Evolutionary conservation across 345 rosid genomes (phyloP).

Genomic region (Dipteronia sinensis): DNA sequence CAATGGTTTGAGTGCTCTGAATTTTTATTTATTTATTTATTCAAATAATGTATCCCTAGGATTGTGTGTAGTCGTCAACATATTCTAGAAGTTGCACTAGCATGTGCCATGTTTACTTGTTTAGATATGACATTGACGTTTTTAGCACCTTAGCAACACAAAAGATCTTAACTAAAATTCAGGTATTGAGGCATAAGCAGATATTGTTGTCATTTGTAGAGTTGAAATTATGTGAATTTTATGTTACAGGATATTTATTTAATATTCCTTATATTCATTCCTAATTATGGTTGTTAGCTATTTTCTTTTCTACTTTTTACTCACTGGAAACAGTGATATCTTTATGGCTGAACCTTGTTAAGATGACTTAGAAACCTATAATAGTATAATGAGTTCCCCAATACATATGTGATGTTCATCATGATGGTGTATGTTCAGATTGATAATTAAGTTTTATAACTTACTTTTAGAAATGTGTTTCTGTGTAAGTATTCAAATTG

Average conservation of each 20-base stretch:
- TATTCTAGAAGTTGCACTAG: not conserved
- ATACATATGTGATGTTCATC: not conserved
- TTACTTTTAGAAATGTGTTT: not conserved
- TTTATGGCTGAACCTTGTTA: not conserved
- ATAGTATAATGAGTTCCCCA: not conserved
- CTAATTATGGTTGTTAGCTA: not conserved
- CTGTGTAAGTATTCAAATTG: slow-evolving; percentile 3
- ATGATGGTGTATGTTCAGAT: not conserved
- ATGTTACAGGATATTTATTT: not conserved
- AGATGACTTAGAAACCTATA: not conserved
- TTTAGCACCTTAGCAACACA: not conserved
- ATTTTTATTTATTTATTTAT: slow-evolving; percentile 3
- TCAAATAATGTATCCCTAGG: not conserved
- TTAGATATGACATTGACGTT: not conserved
- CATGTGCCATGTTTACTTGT: not conserved
- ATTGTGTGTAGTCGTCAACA: not conserved
- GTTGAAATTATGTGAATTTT: slow-evolving; percentile 16
- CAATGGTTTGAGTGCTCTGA: not conserved
- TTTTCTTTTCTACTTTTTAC: not conserved
- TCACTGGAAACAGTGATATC: not conserved
- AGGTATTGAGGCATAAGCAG: not conserved
- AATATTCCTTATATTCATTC: not conserved
- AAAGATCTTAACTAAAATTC: not conserved
- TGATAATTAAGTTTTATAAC: not conserved
- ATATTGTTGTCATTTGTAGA: not conserved